These are phyloP conservation scores for Rubia tinctorum DNA, from an alignment of 305 asterid genomes.

Conservation along the genomic window DNA sequence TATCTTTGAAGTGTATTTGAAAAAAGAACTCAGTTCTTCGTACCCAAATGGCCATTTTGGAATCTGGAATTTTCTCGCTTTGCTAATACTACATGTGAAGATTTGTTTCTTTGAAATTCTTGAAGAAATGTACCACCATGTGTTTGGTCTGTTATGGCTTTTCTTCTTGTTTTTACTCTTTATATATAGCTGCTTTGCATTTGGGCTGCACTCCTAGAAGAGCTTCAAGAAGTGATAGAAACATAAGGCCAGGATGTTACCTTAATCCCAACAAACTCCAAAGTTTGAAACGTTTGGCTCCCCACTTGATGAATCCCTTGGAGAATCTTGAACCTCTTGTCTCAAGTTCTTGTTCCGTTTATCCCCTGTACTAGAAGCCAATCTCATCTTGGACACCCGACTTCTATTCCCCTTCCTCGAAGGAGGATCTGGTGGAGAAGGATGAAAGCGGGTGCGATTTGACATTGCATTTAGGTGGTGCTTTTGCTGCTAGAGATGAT, in stretches of 20 bases:
- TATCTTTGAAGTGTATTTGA: not conserved
- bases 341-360: conserved; percentile 44
- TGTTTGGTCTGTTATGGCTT: not conserved
- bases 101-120: not conserved
- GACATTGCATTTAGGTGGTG: conserved; percentile 72
- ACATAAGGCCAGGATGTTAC: conserved; percentile 53
- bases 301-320: conserved; percentile 22
- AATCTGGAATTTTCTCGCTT: not conserved
- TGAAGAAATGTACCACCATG: not conserved
- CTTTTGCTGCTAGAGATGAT: conserved; percentile 12
- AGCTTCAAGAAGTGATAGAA: conserved; percentile 73
- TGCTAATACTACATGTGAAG: not conserved
- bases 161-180: conserved; percentile 16
- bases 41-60: not conserved
- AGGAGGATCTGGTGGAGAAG: conserved; percentile 23
- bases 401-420: conserved; percentile 19
- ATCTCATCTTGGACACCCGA: conserved; percentile 25
- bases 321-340: conserved; percentile 19
- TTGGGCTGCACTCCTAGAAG: conserved; percentile 89
- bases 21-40: not conserved
- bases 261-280: conserved; percentile 45
- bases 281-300: conserved; percentile 25
- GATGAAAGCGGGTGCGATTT: conserved; percentile 58
- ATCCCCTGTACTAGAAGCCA: conserved; percentile 52
- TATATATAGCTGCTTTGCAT: conserved; percentile 74